These are phyloP conservation scores for Saussurea involucrata DNA, from an alignment of 129 eudicot species.

Conservation along the genomic window DNA sequence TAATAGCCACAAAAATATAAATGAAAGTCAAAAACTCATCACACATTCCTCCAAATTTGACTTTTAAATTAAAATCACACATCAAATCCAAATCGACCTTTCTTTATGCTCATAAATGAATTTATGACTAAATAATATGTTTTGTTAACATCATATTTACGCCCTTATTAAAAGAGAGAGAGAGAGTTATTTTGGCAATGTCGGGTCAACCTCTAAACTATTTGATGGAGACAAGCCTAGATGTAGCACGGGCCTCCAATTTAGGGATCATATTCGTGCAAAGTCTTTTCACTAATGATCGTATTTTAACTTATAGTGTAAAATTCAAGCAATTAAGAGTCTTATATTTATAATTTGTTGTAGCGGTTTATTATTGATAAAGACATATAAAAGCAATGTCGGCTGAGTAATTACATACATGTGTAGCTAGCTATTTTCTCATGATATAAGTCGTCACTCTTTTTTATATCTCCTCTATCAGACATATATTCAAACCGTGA, in stretches of 20 bases:
- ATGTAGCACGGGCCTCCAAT: neutral
- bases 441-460: no score
- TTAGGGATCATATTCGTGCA: neutral
- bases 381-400: no score
- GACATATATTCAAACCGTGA: no score
- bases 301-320: neutral
- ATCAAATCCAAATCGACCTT: neutral
- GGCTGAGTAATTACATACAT: no score
- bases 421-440: no score
- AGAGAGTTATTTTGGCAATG: neutral
- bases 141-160: neutral
- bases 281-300: neutral
- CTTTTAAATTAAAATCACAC: neutral
- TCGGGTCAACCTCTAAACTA: neutral
- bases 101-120: neutral
- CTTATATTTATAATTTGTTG: no score
- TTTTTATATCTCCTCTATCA: no score
- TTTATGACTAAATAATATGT: neutral
- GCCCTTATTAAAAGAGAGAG: neutral
- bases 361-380: no score
- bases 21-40: constrained; percentile 4
- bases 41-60: neutral
- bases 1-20: neutral
- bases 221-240: neutral
- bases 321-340: neutral